These are phyloP conservation scores for Cladorrhinum sp. DNA, from an alignment of 2,329 filamentous ascomycete genomes.

Conservation along the genomic window DNA sequence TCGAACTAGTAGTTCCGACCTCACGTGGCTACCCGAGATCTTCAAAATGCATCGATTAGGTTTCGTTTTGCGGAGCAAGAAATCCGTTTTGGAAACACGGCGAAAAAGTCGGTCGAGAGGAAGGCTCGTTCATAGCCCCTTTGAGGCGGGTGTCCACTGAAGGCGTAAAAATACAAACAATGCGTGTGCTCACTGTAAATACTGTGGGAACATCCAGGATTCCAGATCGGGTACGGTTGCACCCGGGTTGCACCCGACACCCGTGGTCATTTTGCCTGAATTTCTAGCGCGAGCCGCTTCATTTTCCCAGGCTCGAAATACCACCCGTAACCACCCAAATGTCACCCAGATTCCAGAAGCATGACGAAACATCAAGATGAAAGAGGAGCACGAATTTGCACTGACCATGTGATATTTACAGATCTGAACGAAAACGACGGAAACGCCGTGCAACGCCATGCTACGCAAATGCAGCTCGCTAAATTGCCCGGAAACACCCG, in stretches of 20 bases:
- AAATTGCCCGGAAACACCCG: neutral
- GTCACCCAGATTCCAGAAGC: neutral
- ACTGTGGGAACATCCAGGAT: too few species aligned
- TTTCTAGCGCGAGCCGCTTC: constrained; percentile 11
- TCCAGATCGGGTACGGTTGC: neutral
- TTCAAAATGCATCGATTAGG: neutral
- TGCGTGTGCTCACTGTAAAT: too few species aligned
- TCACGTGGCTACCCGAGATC: too few species aligned
- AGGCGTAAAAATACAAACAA: too few species aligned
- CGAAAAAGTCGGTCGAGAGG: too few species aligned
- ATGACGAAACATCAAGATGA: neutral
- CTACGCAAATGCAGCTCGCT: neutral
- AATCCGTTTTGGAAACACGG: neutral
- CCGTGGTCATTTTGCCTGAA: constrained; percentile 21
- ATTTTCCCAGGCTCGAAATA: neutral
- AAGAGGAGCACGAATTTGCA: neutral
- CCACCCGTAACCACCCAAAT: neutral
- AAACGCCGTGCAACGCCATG: too few species aligned
- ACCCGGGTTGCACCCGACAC: too few species aligned
- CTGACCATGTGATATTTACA: neutral
- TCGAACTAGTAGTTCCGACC: too few species aligned
- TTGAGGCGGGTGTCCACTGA: too few species aligned
- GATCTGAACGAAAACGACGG: neutral
- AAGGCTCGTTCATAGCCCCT: too few species aligned
- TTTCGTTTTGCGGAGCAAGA: constrained; percentile 4